Conservation (phyloP, 192 early-diverging fungal genomes). For the Thoreauomyces humboldtii region DNA sequence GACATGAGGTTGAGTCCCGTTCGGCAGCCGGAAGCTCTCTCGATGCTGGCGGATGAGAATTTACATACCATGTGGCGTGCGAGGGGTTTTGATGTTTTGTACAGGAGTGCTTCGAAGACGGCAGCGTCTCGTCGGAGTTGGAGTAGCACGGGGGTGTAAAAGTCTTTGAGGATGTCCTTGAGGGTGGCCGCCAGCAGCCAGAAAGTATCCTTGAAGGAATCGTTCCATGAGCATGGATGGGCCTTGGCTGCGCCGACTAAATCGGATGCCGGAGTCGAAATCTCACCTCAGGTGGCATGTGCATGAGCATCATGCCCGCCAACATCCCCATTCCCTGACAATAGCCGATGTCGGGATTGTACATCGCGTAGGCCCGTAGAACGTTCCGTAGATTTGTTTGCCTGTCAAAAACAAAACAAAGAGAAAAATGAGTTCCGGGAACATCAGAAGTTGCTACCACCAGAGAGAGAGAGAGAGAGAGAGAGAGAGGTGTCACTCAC, state of each 20-base stretch:
- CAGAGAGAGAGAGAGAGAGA: too few relatives aligned
- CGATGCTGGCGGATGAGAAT: background rate
- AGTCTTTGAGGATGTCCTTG: constrained; percentile 71
- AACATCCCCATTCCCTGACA: constrained; percentile 96
- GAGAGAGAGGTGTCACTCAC: too few relatives aligned
- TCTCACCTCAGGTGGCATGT: constrained; percentile 61
- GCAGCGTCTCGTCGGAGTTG: constrained; percentile 78
- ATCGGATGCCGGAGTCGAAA: background rate
- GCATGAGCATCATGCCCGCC: constrained; percentile 88
- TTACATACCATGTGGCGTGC: constrained; percentile 63
- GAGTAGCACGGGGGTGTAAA: constrained; percentile 69
- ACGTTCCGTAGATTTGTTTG: constrained; percentile 77
- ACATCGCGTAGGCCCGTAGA: constrained; percentile 82
- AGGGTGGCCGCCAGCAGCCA: constrained; percentile 82
- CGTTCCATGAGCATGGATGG: background rate
- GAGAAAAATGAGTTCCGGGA: too few relatives aligned
- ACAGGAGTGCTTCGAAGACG: constrained; percentile 75
- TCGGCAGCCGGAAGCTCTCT: background rate
- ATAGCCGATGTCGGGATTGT: constrained; percentile 84
- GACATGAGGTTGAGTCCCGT: constrained; percentile 6
- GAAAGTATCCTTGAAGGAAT: constrained; percentile 70
- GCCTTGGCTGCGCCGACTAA: too few relatives aligned
- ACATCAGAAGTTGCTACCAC: too few relatives aligned
- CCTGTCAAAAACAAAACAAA: constrained; percentile 26
- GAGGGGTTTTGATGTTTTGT: constrained; percentile 65